phyloP scores from a whole-genome alignment of 2,329 filamentous ascomycete species.

The Beauveria sp. region DNA sequence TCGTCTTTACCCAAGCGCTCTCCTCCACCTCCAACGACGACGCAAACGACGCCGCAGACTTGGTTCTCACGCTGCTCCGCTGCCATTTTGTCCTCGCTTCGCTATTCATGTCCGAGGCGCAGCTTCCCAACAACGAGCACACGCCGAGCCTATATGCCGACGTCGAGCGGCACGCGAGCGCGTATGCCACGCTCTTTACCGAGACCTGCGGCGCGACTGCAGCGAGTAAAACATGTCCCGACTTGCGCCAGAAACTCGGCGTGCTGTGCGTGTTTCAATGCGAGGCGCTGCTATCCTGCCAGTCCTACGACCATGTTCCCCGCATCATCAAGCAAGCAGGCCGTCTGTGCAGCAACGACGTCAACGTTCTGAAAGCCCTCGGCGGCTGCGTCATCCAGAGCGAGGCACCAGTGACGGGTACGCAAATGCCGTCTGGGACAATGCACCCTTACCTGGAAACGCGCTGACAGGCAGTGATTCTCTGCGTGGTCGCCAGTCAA shows the following conservation, averaged over 20 bases:
- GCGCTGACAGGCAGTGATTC: neutral
- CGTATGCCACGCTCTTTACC: neutral
- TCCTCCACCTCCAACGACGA: slow-evolving; percentile 38
- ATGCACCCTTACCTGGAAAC: neutral
- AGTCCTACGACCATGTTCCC: slow-evolving; percentile 59
- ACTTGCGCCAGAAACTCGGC: slow-evolving; percentile 55
- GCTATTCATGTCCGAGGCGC: slow-evolving; percentile 42
- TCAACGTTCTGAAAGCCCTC: slow-evolving; percentile 51
- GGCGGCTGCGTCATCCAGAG: slow-evolving; percentile 56
- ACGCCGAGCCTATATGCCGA: slow-evolving; percentile 49
- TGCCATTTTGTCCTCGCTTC: slow-evolving; percentile 62
- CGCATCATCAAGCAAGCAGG: slow-evolving; percentile 47
- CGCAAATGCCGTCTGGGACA: slow-evolving; percentile 4
- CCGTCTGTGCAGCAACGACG: slow-evolving; percentile 34
- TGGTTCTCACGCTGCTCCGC: slow-evolving; percentile 54
- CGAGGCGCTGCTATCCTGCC: slow-evolving; percentile 61
- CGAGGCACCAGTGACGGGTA: slow-evolving; percentile 43
- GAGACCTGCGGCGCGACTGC: neutral
- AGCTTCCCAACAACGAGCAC: slow-evolving; percentile 19
- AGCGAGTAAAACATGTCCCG: slow-evolving; percentile 19
- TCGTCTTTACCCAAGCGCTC: slow-evolving; percentile 44
- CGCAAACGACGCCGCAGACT: slow-evolving; percentile 29
- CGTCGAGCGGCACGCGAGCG: slow-evolving; percentile 50
- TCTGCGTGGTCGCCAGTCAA: slow-evolving; percentile 31
- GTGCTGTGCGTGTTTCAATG: slow-evolving; percentile 70